Evolutionary conservation across 2,329 filamentous ascomycete genomes (phyloP).

Genomic region (Ceratocystis ficicola): DNA sequence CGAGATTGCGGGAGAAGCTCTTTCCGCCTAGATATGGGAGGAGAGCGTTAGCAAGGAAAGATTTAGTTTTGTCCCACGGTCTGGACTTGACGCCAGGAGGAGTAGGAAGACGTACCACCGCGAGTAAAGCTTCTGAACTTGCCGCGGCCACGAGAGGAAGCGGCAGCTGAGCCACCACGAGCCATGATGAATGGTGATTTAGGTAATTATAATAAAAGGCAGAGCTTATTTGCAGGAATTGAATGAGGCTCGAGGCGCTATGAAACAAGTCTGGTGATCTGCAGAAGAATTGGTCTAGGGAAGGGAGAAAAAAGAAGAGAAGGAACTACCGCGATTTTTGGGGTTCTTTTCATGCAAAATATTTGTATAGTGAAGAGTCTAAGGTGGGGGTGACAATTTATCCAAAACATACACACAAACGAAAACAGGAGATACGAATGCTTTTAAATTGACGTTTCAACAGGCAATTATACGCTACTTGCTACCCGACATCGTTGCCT

Average conservation of each 20-base stretch:
- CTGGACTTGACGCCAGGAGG: conserved; percentile 24
- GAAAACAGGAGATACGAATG: too few species aligned
- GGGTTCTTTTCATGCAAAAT: too few species aligned
- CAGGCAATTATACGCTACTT: too few species aligned
- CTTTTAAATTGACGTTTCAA: too few species aligned
- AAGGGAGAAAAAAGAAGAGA: not conserved
- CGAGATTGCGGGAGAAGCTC: conserved; percentile 84
- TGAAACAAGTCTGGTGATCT: too few species aligned
- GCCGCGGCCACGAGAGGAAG: conserved; percentile 60
- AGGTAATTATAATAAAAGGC: not conserved
- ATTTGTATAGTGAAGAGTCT: too few species aligned
- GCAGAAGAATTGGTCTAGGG: not conserved
- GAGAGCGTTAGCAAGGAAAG: conserved; percentile 20
- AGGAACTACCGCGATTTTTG: not conserved
- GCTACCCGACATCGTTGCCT: too few species aligned
- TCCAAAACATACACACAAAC: too few species aligned
- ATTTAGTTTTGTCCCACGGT: conserved; percentile 1
- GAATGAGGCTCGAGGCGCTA: not conserved
- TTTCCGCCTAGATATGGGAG: conserved; percentile 59
- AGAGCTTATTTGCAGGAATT: not conserved
- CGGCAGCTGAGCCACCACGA: conserved; percentile 33
- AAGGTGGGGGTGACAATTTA: too few species aligned
- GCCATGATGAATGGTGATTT: conserved; percentile 31
- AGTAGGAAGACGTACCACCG: conserved; percentile 52
- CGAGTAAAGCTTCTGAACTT: conserved; percentile 91